These are phyloP conservation scores for Metarhizium album DNA, from an alignment of 2,329 filamentous ascomycete genomes.

Conservation along the genomic window DNA sequence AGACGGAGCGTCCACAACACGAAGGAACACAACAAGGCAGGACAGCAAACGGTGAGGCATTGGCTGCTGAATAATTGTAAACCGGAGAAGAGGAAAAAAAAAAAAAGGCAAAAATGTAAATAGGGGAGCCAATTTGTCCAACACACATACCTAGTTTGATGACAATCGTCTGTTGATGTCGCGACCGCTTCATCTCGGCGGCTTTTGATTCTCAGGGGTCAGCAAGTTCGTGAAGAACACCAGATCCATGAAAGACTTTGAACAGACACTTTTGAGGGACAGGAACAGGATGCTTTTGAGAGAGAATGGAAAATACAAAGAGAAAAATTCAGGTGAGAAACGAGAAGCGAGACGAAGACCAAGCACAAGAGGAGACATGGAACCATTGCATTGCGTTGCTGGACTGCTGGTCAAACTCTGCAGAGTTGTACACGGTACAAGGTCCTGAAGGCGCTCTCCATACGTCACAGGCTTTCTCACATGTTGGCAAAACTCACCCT, in stretches of 20 bases:
- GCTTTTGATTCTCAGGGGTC: slow-evolving; percentile 14
- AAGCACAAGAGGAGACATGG: background rate
- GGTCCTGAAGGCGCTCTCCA: background rate
- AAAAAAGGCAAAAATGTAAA: too few species aligned
- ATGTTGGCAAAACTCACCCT: slow-evolving; percentile 7
- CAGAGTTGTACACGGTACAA: background rate
- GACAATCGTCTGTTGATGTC: slow-evolving; percentile 45
- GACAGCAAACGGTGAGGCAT: background rate
- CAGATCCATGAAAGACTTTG: slow-evolving; percentile 5
- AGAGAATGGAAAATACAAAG: slow-evolving; percentile 1
- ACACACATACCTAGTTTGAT: slow-evolving; percentile 68
- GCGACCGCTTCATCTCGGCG: slow-evolving; percentile 53
- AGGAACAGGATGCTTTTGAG: slow-evolving; percentile 3
- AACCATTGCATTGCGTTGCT: background rate
- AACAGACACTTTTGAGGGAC: background rate
- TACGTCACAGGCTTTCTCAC: slow-evolving; percentile 2
- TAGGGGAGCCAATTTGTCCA: background rate
- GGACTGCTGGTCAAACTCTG: background rate
- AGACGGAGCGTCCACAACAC: background rate
- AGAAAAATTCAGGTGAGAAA: slow-evolving; percentile 3
- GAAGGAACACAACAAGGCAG: background rate
- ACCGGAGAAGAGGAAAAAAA: too few species aligned
- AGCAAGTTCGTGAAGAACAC: slow-evolving; percentile 1
- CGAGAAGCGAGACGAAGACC: slow-evolving; percentile 1
- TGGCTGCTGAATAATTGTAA: background rate